phyloP scores from a whole-genome alignment of 2,329 filamentous ascomycete genomes.

The Exophiala bonariae region DNA sequence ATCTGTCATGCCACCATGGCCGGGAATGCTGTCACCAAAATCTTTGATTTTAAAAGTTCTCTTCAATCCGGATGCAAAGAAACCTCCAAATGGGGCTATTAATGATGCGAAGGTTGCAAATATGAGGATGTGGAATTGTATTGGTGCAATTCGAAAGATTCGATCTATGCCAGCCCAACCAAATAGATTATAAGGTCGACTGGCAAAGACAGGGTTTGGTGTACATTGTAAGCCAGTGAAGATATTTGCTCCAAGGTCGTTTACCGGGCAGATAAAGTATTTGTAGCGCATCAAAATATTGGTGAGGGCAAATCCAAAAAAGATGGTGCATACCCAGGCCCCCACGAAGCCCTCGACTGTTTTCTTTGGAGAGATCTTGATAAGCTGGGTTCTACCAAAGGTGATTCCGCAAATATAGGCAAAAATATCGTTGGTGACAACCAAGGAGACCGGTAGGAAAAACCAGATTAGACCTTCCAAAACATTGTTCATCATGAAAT shows the following conservation, averaged over 20 bases:
- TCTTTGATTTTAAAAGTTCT: slow-evolving; percentile 99
- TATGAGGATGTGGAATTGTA: slow-evolving; percentile 89
- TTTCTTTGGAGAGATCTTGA: slow-evolving; percentile 98
- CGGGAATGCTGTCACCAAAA: slow-evolving; percentile 96
- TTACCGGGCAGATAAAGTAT: slow-evolving; percentile 98
- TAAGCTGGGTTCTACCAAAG: slow-evolving; percentile 92
- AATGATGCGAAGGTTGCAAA: slow-evolving; percentile 93
- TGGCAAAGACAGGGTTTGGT: slow-evolving; percentile 86
- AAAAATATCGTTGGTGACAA: slow-evolving; percentile 98
- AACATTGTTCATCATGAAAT: slow-evolving; percentile 99
- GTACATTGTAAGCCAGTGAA: slow-evolving; percentile 87
- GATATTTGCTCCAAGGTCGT: slow-evolving; percentile 90
- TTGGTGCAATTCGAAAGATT: slow-evolving; percentile 76
- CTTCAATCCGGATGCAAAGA: slow-evolving; percentile 97
- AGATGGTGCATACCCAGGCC: slow-evolving; percentile 91
- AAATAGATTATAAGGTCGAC: slow-evolving; percentile 72
- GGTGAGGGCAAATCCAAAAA: slow-evolving; percentile 79
- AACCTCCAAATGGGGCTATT: slow-evolving; percentile 95
- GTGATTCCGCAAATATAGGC: slow-evolving; percentile 97
- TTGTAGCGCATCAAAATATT: slow-evolving; percentile 85
- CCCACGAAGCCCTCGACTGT: slow-evolving; percentile 96
- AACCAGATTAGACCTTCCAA: slow-evolving; percentile 99
- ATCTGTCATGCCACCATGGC: slow-evolving; percentile 96
- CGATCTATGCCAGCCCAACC: slow-evolving; percentile 70
- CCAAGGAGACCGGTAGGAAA: slow-evolving; percentile 89